Evolutionary conservation across 306 rosid genomes (phyloP).

Genomic region (Prunus salicina): DNA sequence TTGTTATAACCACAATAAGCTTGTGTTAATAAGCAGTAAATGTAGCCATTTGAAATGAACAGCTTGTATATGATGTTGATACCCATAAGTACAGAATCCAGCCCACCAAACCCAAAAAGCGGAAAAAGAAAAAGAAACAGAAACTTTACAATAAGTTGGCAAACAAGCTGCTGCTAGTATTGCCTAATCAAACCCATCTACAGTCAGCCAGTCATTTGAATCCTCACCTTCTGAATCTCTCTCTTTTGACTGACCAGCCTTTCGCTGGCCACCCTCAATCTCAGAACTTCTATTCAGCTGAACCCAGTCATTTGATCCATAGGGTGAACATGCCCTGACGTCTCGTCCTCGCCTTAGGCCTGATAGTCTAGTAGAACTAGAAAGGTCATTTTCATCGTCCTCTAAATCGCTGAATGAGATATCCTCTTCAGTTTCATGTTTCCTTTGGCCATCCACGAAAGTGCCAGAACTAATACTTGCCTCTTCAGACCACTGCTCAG

Average conservation of each 20-base stretch:
- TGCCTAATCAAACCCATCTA: slow-evolving; percentile 62
- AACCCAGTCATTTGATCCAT: slow-evolving; percentile 77
- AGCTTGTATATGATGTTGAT: slow-evolving; percentile 15
- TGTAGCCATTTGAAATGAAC: neutral
- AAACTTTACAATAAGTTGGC: slow-evolving; percentile 43
- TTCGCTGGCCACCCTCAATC: slow-evolving; percentile 31
- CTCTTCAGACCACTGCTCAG: slow-evolving; percentile 47
- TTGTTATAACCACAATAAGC: no score
- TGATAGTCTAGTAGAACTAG: slow-evolving; percentile 50
- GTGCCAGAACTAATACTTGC: slow-evolving; percentile 40
- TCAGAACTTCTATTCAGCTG: slow-evolving; percentile 48
- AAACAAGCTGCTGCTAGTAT: slow-evolving; percentile 11
- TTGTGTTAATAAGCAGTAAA: no score
- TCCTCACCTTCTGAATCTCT: slow-evolving; percentile 78
- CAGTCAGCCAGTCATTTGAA: slow-evolving; percentile 80
- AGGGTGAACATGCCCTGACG: slow-evolving; percentile 48
- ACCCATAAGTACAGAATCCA: slow-evolving; percentile 26
- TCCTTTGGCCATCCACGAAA: slow-evolving; percentile 33
- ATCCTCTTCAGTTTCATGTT: slow-evolving; percentile 53
- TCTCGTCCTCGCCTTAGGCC: slow-evolving; percentile 32
- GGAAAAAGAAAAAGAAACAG: slow-evolving; percentile 2
- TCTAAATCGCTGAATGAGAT: slow-evolving; percentile 86
- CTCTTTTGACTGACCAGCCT: slow-evolving; percentile 33
- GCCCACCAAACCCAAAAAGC: slow-evolving; percentile 2
- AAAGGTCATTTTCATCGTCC: slow-evolving; percentile 48